Percentiles rank a stretch among this genome's conserved stretches.
These are phyloP conservation scores for Alternaria consortialis DNA, from an alignment of 2,329 filamentous ascomycete species.

Conservation along the genomic window DNA sequence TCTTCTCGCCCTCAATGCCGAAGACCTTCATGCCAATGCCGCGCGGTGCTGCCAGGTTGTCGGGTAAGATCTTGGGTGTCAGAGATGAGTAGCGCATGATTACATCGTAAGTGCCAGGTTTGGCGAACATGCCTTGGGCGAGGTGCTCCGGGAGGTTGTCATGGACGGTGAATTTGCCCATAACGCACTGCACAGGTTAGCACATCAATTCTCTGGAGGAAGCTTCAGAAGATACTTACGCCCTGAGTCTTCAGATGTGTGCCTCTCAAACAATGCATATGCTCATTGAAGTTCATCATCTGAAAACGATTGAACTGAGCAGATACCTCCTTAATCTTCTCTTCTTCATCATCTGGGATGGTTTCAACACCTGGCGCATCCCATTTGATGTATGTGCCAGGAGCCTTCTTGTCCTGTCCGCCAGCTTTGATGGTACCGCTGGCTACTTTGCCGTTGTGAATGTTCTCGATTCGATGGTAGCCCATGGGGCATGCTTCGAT, in stretches of 20 bases:
- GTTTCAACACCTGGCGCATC: conserved; percentile 54
- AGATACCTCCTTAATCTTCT: conserved; percentile 57
- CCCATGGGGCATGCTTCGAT: conserved; percentile 31
- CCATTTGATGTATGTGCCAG: conserved; percentile 54
- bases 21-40: conserved; percentile 62
- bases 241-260: conserved; percentile 60
- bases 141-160: conserved; percentile 56
- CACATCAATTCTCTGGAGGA: background rate
- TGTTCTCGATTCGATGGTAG: conserved; percentile 37
- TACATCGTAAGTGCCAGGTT: conserved; percentile 35
- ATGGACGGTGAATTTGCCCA: conserved; percentile 57
- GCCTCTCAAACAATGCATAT: conserved; percentile 45
- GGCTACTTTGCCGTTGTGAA: conserved; percentile 38
- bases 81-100: conserved; percentile 42
- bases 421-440: conserved; percentile 36
- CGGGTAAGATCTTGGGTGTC: conserved; percentile 37
- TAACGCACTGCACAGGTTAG: conserved; percentile 43
- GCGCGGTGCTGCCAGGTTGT: conserved; percentile 54
- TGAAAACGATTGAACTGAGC: conserved; percentile 59
- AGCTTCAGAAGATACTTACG: conserved; percentile 29
- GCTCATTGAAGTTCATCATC: conserved; percentile 55
- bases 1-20: conserved; percentile 53
- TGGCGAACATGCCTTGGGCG: conserved; percentile 44
- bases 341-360: conserved; percentile 51
- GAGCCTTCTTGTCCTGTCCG: conserved; percentile 34